Evolutionary conservation across 2,329 filamentous ascomycete species (phyloP), one percentile per base, ranked within the genome.

Genomic region (Uncinocarpus reesii): DNA sequence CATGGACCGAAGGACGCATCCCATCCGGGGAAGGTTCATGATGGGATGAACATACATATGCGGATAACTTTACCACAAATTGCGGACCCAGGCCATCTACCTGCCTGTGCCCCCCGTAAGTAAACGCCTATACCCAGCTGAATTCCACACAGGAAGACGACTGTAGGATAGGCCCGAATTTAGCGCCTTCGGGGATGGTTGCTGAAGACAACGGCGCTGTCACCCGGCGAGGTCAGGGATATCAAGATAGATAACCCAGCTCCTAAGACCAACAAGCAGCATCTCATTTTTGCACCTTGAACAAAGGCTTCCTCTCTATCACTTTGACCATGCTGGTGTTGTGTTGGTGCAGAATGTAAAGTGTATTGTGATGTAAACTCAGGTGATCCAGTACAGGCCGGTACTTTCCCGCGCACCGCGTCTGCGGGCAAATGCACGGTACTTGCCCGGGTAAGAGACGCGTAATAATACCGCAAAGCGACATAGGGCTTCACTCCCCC

Each of bases 111-210:
- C 26, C 32, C 42, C 42, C 31, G 42, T 24, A 26, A 28, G 32
- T 45, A 45, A 45, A 45, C 42, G 32, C 32, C 32, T 45, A 37
- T 45, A 45, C n/a, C 32, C 42, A 36, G 23, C 18, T 10, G 42
- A 10, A 36, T 15, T 21, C 35, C 36, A 36, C n/a, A 28, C 18
- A 21, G 32, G 6, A 20, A 23, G 28, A 2, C 11, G 20, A 36
- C 2, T 10, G 36, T 42, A 24, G 15, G 32, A 42, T 18, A 31
- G 26, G 40, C 20, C 4, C 11, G 24, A 10, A 1, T 28, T 18
- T n/a, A n/a, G n/a, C n/a, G n/a, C n/a, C n/a, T n/a, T 29, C 13
- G 8, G 13, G 18, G 6, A n/a, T n/a, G 11, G 31, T n/a, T 34
- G 31, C 15, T 34, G 11, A n/a, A n/a, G 15, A n/a, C 5, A 32